phyloP scores from a whole-genome alignment of 1,284 basidiomycete species.

The Leccinum subrobustum region DNA sequence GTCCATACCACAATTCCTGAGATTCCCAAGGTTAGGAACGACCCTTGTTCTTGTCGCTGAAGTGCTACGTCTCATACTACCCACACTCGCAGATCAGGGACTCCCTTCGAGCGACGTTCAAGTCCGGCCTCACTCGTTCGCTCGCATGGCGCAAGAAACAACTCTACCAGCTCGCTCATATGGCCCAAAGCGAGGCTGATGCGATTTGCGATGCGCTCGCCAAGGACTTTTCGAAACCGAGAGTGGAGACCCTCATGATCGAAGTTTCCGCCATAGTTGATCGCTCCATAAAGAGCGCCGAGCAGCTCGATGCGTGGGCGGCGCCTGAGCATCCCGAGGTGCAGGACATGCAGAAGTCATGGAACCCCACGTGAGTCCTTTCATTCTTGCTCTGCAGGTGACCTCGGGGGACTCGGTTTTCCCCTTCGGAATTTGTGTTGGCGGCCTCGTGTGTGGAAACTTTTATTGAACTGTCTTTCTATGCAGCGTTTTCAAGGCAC shows the following conservation, averaged over 20 bases:
- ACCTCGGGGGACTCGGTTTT: neutral
- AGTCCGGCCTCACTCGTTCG: conserved; percentile 23
- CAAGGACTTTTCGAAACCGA: conserved; percentile 32
- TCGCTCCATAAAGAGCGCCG: conserved; percentile 19
- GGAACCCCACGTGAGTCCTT: conserved; percentile 31
- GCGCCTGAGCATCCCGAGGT: conserved; percentile 27
- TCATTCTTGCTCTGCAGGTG: too few species aligned
- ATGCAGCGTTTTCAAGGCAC: conserved; percentile 39
- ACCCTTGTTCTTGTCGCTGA: too few species aligned
- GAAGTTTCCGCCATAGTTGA: conserved; percentile 26
- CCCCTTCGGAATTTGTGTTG: neutral
- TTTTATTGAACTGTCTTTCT: neutral
- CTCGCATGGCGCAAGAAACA: conserved; percentile 32
- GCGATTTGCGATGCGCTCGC: conserved; percentile 28
- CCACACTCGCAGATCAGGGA: conserved; percentile 25
- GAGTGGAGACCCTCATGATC: conserved; percentile 22
- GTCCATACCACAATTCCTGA: conserved; percentile 14
- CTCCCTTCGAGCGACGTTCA: conserved; percentile 28
- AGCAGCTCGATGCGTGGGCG: conserved; percentile 28
- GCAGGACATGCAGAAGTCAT: conserved; percentile 23
- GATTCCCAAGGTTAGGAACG: conserved; percentile 23
- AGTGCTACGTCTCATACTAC: neutral
- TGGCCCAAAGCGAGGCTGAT: conserved; percentile 30
- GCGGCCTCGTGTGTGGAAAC: neutral
- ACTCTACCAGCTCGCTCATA: conserved; percentile 32